Percentiles rank a stretch among this genome's conserved stretches.
These are phyloP conservation scores for Daldinia eschscholtzii DNA, from an alignment of 2,329 filamentous ascomycete genomes.

Conservation along the genomic window DNA sequence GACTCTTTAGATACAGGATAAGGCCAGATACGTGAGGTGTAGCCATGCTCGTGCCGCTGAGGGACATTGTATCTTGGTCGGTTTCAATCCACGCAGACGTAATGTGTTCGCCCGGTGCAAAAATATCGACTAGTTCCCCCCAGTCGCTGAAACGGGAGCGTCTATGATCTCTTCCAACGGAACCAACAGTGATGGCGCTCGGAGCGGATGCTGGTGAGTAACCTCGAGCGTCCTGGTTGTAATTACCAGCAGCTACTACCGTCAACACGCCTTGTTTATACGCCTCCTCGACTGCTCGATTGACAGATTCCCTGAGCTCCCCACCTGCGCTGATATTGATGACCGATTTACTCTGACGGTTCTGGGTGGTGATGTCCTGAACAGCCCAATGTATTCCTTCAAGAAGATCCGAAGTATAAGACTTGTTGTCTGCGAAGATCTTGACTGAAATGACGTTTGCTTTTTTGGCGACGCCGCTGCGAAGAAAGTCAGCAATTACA, in stretches of 20 bases:
- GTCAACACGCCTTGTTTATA: constrained; percentile 61
- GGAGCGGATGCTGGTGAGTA: constrained; percentile 61
- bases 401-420: constrained; percentile 48
- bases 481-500: constrained; percentile 18
- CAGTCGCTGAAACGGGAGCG: constrained; percentile 63
- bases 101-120: constrained; percentile 57
- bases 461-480: constrained; percentile 46
- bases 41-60: constrained; percentile 67
- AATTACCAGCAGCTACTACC: constrained; percentile 67
- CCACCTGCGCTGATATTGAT: constrained; percentile 34
- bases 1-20: constrained; percentile 58
- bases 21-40: constrained; percentile 65
- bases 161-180: constrained; percentile 55
- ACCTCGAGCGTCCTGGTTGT: constrained; percentile 52
- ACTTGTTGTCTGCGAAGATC: constrained; percentile 28
- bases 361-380: constrained; percentile 26
- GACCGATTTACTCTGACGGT: constrained; percentile 25
- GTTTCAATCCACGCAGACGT: constrained; percentile 58
- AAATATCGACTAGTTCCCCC: constrained; percentile 58
- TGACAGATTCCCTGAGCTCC: constrained; percentile 52
- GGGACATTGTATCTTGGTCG: constrained; percentile 49
- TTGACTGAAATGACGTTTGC: constrained; percentile 42
- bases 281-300: constrained; percentile 60
- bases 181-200: constrained; percentile 64
- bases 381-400: constrained; percentile 36